Conservation (phyloP, 1,284 basidiomycete species). For the Xerocomus minutiporus region DNA sequence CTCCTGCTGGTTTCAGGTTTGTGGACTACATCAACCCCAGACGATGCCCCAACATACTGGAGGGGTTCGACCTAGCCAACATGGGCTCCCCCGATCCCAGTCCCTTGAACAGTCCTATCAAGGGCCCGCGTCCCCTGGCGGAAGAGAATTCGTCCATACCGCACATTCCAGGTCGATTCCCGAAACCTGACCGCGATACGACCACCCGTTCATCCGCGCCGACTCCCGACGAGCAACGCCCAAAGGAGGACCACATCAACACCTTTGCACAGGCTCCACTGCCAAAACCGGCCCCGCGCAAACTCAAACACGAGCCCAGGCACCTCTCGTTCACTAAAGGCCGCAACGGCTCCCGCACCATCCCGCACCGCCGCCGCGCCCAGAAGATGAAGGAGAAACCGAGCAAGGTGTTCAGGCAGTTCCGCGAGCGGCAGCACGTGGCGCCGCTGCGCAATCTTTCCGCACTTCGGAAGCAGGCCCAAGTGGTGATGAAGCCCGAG, state of each 20-base stretch:
- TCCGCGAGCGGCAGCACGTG: neutral
- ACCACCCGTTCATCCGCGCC: neutral
- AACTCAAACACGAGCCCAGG: slow-evolving; percentile 14
- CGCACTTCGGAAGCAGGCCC: slow-evolving; percentile 9
- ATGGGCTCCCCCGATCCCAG: slow-evolving; percentile 11
- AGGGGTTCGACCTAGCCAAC: slow-evolving; percentile 5
- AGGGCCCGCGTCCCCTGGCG: neutral
- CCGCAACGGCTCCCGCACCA: neutral
- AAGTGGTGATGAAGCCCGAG: slow-evolving; percentile 13
- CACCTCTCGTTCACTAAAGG: slow-evolving; percentile 13
- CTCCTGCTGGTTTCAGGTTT: slow-evolving; percentile 29
- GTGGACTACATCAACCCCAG: slow-evolving; percentile 14
- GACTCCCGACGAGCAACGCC: neutral
- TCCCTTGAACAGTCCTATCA: slow-evolving; percentile 18
- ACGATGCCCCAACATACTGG: slow-evolving; percentile 21
- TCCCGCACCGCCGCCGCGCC: slow-evolving; percentile 1
- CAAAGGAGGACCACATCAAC: neutral
- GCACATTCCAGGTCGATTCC: neutral
- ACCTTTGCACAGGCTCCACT: neutral
- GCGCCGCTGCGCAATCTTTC: slow-evolving; percentile 3
- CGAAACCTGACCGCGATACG: neutral
- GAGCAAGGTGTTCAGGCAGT: neutral
- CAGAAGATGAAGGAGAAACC: slow-evolving; percentile 7
- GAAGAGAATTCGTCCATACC: neutral
- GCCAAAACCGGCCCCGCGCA: neutral